Percentiles rank a stretch among this genome's conserved stretches.
phyloP scores from a whole-genome alignment of 1,284 basidiomycete genomes.

The Fomitopsis betulina region DNA sequence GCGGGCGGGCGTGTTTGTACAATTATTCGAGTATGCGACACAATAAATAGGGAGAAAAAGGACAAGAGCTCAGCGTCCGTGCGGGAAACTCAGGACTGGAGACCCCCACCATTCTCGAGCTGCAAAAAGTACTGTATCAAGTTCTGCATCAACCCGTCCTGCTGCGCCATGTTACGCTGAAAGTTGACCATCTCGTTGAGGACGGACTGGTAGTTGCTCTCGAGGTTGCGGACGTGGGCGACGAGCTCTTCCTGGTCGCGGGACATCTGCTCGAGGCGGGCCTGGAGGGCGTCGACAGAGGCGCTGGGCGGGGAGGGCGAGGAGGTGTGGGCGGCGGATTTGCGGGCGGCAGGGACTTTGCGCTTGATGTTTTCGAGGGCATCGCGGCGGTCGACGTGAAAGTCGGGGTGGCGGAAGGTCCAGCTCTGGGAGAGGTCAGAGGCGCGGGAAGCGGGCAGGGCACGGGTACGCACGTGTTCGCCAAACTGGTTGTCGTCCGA shows the following conservation, averaged over 20 bases:
- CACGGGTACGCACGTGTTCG: constrained; percentile 56
- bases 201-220: constrained; percentile 74
- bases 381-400: constrained; percentile 81
- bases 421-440: constrained; percentile 56
- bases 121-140: constrained; percentile 80
- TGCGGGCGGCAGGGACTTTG: constrained; percentile 78
- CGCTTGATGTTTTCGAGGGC: constrained; percentile 93
- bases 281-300: constrained; percentile 38
- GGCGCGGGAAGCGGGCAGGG: not conserved
- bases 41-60: constrained; percentile 11
- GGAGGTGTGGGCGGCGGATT: constrained; percentile 32
- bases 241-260: constrained; percentile 58
- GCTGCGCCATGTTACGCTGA: constrained; percentile 81
- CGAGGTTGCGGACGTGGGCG: constrained; percentile 58
- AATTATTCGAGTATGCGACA: constrained; percentile 5
- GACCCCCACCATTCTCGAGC: constrained; percentile 54
- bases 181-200: constrained; percentile 81
- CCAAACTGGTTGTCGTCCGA: constrained; percentile 75
- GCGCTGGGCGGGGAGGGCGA: constrained; percentile 24
- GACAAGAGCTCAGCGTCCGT: constrained; percentile 18
- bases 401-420: constrained; percentile 96
- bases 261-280: constrained; percentile 45
- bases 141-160: constrained; percentile 81
- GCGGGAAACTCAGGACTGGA: constrained; percentile 18
- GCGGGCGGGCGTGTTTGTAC: not conserved